Evolutionary conservation across 164 flowering plant genomes (phyloP).

Genomic region (Stephania japonica): DNA sequence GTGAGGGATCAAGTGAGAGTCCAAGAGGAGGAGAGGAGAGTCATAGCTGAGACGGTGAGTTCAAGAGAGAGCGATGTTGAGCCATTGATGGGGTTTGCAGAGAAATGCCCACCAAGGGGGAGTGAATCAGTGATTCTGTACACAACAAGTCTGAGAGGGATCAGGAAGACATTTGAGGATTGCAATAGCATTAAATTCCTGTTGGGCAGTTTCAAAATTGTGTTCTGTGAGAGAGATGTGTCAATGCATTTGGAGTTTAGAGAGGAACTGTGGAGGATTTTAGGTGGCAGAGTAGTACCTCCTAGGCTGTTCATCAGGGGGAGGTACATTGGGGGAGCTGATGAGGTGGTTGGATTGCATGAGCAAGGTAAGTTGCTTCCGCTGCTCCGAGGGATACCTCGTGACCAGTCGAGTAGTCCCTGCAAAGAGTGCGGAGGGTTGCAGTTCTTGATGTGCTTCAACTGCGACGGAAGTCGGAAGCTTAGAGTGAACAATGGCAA

Average conservation of each 20-base stretch:
- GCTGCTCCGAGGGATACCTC: constrained; percentile 49
- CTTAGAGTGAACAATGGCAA: constrained; percentile 13
- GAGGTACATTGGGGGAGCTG: constrained; percentile 76
- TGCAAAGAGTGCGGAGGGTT: constrained; percentile 51
- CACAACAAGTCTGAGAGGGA: constrained; percentile 70
- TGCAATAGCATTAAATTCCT: constrained; percentile 49
- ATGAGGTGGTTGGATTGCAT: constrained; percentile 54
- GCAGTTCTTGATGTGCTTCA: constrained; percentile 51
- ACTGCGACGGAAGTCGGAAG: constrained; percentile 69
- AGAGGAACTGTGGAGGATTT: constrained; percentile 58
- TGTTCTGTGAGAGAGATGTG: constrained; percentile 62
- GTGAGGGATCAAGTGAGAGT: constrained; percentile 23
- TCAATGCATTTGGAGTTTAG: constrained; percentile 69
- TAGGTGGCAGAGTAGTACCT: constrained; percentile 59
- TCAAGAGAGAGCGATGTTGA: constrained; percentile 19
- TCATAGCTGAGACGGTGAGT: constrained; percentile 18
- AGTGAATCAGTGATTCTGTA: constrained; percentile 49
- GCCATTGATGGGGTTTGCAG: constrained; percentile 40
- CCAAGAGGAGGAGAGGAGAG: constrained; percentile 29
- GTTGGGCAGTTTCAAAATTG: constrained; percentile 43
- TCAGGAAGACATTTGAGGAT: constrained; percentile 75
- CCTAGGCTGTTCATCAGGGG: constrained; percentile 80
- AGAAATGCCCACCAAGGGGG: constrained; percentile 75
- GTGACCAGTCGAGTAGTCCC: constrained; percentile 15
- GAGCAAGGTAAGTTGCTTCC: constrained; percentile 68